These are phyloP conservation scores for Kodamaea derodonti DNA, from an alignment of 1,139 yeast genomes.

Conservation along the genomic window DNA sequence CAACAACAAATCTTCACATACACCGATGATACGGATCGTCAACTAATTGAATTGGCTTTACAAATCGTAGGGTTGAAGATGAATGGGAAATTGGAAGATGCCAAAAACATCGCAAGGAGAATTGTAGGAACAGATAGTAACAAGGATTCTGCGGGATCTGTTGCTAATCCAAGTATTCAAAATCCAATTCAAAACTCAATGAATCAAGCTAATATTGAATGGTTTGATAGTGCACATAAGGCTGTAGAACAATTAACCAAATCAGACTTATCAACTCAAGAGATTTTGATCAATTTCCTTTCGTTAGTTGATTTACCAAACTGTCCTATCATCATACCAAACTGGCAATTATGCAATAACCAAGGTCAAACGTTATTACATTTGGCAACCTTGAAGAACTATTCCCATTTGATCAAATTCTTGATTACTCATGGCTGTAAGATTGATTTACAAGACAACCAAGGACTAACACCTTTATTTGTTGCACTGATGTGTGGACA, in stretches of 20 bases:
- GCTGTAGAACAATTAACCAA: constrained; percentile 48
- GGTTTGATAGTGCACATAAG: constrained; percentile 49
- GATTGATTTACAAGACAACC: constrained; percentile 68
- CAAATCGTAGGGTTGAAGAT: constrained; percentile 93
- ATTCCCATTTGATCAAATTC: constrained; percentile 55
- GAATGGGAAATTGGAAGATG: constrained; percentile 93
- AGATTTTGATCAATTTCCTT: constrained; percentile 58
- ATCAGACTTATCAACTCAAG: constrained; percentile 50
- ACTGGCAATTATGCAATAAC: constrained; percentile 74
- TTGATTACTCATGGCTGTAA: constrained; percentile 78
- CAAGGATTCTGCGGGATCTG: constrained; percentile 4
- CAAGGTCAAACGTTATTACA: constrained; percentile 90
- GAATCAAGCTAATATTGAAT: constrained; percentile 29
- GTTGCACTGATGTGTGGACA: constrained; percentile 78
- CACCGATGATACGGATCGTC: constrained; percentile 89
- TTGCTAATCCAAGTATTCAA: constrained; percentile 10
- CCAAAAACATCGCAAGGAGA: constrained; percentile 82
- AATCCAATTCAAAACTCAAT: constrained; percentile 9
- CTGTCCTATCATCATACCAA: constrained; percentile 60
- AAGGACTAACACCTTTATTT: constrained; percentile 84
- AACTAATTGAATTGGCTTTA: constrained; percentile 84
- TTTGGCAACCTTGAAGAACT: constrained; percentile 74
- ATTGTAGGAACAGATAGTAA: constrained; percentile 61
- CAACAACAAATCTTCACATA: constrained; percentile 73
- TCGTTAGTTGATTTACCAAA: constrained; percentile 59